Evolutionary conservation across 306 rosid genomes (phyloP).

Genomic region (Begonia peltatifolia): DNA sequence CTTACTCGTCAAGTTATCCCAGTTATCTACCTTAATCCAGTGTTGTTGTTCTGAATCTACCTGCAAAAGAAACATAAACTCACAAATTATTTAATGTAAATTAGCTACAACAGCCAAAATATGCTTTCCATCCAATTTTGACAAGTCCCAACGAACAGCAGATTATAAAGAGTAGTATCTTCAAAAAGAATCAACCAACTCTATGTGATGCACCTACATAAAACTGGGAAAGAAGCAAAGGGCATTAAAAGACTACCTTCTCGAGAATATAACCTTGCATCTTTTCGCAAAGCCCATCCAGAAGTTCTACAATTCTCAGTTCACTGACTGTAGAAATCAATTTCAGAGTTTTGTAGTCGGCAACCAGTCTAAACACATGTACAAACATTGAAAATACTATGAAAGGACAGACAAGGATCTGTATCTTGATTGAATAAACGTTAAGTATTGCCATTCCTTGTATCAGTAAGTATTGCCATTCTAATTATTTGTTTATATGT

Average conservation of each 20-base stretch:
- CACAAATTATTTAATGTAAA: not conserved
- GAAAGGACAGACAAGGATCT: no score
- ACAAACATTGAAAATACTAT: no score
- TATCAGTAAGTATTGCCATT: no score
- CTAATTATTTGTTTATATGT: no score
- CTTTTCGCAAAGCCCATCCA: constrained; percentile 87
- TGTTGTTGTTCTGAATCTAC: constrained; percentile 21
- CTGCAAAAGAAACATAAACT: constrained; percentile 34
- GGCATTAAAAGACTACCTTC: constrained; percentile 27
- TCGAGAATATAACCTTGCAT: constrained; percentile 81
- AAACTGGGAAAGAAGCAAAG: constrained; percentile 3
- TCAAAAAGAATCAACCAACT: not conserved
- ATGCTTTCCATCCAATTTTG: no score
- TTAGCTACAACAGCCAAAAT: no score
- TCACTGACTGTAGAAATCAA: constrained; percentile 49
- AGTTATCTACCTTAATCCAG: constrained; percentile 71
- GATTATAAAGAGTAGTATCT: no score
- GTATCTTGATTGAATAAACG: no score
- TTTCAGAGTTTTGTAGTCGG: constrained; percentile 5
- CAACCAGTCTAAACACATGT: no score
- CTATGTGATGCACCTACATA: not conserved
- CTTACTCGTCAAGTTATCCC: constrained; percentile 68
- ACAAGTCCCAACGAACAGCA: no score
- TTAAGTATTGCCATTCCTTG: no score
- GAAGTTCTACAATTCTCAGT: constrained; percentile 82